A percentile compares a stretch with the other conserved stretches of the same genome.
Evolutionary conservation across 202 grass and related monocot species (phyloP).

Genomic region (Panicum virgatum): DNA sequence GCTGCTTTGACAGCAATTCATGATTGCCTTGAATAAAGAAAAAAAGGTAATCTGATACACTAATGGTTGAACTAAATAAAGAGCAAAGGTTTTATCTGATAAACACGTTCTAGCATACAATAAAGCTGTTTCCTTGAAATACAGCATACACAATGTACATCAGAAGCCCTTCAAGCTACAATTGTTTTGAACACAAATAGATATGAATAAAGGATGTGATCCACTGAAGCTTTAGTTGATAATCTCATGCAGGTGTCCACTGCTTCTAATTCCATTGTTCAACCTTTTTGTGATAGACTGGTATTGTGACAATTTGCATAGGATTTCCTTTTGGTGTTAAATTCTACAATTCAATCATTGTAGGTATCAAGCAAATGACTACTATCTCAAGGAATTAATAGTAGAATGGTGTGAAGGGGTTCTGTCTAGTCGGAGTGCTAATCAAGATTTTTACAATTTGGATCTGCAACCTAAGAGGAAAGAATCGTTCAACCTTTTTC

Average conservation of each 20-base stretch:
- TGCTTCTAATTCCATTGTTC: conserved; percentile 1
- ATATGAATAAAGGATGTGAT: conserved; percentile 3
- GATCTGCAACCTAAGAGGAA: conserved; percentile 41
- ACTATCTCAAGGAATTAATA: conserved; percentile 91
- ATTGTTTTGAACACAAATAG: conserved; percentile 7
- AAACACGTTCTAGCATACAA: not conserved
- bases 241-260: conserved; percentile 7
- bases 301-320: not conserved
- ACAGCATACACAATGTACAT: not conserved
- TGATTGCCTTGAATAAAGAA: not conserved
- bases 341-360: conserved; percentile 22
- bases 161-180: conserved; percentile 8
- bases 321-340: conserved; percentile 20
- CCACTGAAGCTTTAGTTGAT: not conserved
- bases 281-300: not conserved
- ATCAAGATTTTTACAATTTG: conserved; percentile 43
- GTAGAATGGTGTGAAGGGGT: conserved; percentile 99
- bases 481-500: conserved; percentile 64
- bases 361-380: conserved; percentile 77
- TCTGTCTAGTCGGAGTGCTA: conserved; percentile 54
- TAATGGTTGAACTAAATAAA: not conserved
- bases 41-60: not conserved
- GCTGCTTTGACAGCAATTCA: not conserved
- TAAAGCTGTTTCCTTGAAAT: not conserved
- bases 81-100: not conserved